Base-by-base conservation (phyloP, 225 moss, liverwort and hornwort genomes). In the Polytrichum formosum region DNA sequence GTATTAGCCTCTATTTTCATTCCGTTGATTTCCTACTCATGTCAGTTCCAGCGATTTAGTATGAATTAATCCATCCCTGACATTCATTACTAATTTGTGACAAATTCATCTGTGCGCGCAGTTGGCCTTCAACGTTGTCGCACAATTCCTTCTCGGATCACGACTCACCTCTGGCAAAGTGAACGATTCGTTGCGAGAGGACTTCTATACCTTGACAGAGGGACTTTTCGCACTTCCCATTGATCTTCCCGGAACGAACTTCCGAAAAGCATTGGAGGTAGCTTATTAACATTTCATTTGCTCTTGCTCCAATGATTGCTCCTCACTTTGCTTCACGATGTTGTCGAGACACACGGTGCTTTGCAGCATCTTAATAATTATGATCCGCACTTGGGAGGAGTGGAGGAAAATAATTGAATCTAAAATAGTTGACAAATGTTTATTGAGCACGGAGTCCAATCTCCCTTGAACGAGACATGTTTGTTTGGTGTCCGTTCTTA, bases 111-210 rank as follows among this genome's bases (percentile, higher is more conserved):
- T 68, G 26, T 17, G 3, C 22, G 31, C 18, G 55, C 70, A 70
- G 74, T 54, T 79, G 70, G 79, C 79, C 54, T 79, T 79, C 79
- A 79, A 79, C 54, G 70, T 79, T 17, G 74, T 79, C 5, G 79
- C 79, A 7, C 74, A 79, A 22, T 79, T 64, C 26, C 55, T 79
- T 53, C 70, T 79, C 5, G 79, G 79, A 28, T 79, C 79, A 26
- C 65, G 79, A 18, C 69, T 79, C 66, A 60, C 26, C 8, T 22
- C 79, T 13, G 79, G 79, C 53, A 70, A 61, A 4, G 74, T 74
- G 65, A 79, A 74, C 1, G 79, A 79, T 28, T 28, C 65, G 0
- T 20, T 79, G 33, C 56, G 74, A 1, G 61, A 31, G 19, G 79
- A 79, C 54, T 79, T 79, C 61, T 79, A 71, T 18, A 66, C 20